Percentiles rank a stretch among this genome's conserved stretches.
Evolutionary conservation across 305 asterid genomes (phyloP).

Genomic region (Fraxinus latifolia): DNA sequence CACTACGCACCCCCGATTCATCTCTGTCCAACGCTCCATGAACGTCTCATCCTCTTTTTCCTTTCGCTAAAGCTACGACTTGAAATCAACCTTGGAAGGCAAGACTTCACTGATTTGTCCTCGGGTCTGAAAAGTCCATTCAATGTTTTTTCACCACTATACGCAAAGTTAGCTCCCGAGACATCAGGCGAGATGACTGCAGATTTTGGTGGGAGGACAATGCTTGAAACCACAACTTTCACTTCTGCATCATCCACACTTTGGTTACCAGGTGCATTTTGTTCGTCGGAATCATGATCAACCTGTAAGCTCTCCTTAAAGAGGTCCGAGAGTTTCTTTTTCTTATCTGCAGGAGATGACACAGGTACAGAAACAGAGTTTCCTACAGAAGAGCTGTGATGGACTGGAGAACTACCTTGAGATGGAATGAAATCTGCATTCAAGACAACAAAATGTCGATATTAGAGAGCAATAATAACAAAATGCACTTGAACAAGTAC

Average conservation of each 20-base stretch:
- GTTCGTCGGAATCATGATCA: constrained; percentile 20
- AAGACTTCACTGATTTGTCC: constrained; percentile 24
- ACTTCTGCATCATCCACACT: not conserved
- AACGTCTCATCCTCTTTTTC: constrained; percentile 31
- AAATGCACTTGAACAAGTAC: not conserved
- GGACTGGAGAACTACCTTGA: constrained; percentile 40
- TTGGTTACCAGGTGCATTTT: constrained; percentile 5
- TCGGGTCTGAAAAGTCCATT: not conserved
- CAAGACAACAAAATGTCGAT: not conserved
- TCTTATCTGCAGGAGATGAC: constrained; percentile 24
- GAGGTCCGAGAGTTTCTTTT: constrained; percentile 36
- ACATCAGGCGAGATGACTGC: constrained; percentile 15
- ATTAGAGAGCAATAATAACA: not conserved
- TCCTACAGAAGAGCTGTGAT: constrained; percentile 21
- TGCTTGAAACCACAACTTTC: not conserved
- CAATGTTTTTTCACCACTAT: constrained; percentile 12
- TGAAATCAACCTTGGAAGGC: constrained; percentile 41
- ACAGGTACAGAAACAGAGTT: constrained; percentile 1
- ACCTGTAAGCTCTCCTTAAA: constrained; percentile 27
- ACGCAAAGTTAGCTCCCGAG: constrained; percentile 3
- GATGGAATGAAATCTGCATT: constrained; percentile 43
- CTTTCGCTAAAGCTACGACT: constrained; percentile 33
- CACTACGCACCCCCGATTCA: not conserved
- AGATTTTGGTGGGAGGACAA: constrained; percentile 16
- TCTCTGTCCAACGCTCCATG: constrained; percentile 4